Base-by-base conservation (phyloP, 352 stramenopile species). In the Elongisporangium prolatum region DNA sequence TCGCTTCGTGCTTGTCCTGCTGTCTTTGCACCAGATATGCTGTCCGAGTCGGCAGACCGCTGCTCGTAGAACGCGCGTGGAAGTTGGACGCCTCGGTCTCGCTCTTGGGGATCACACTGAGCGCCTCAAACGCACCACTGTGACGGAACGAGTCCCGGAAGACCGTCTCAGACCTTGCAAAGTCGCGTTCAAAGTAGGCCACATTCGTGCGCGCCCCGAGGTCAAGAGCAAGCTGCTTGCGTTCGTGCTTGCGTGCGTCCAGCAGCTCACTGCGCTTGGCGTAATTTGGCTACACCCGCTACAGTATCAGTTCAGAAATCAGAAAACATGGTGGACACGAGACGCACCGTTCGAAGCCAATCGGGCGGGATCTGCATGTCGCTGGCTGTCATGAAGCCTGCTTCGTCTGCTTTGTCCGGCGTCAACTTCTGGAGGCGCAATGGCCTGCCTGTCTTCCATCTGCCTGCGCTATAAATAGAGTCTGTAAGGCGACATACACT, bases 331-430 rank as follows among this genome's bases (percentile, higher is more conserved):
- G 9, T 52, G 21, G 34, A 37, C 8, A 44, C 6, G 17, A 14
- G 16, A 13, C 68, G 47, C 48, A 83, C 74, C 49, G 60, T 59
- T 50, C 61, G 73, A 11, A 85, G 64, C 79, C 79, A 89, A 24
- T 89, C 71, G 18, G 73, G 67, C 10, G 77, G 79, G 48, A 87
- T 77, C 67, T 72, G 75, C 52, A 82, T 54, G 47, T 67, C 67
- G 6, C 62, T 16, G 2, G 67, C 56, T 22, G 69, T 47, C 69
- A 77, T 77, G n/a, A 40, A 40, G 28, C 1, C 28, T 40, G 28
- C 28, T 40, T 34, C 24, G 24, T 34, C 24, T 34, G 24, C 24
- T 34, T n/a, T 7, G 24, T 34, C 24, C 24, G 24, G 24, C 24
- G 24, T 34, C 24, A 34, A 13, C 28, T 40, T 13, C 28, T 14